Conservation (phyloP, 2,329 filamentous ascomycete species). For the Monilinia polystroma region DNA sequence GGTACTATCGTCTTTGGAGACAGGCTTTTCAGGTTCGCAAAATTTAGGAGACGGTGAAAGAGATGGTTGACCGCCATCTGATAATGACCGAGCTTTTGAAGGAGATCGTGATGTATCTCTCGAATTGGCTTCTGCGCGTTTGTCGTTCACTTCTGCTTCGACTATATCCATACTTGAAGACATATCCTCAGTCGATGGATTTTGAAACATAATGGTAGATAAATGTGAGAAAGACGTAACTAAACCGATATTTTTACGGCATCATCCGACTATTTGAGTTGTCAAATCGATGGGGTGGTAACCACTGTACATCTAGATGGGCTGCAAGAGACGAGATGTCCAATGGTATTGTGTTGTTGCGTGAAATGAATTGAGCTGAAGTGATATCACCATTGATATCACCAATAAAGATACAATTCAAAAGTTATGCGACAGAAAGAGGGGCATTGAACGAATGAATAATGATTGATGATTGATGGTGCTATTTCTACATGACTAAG, state of each 20-base stretch:
- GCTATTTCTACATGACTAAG: too few relatives aligned
- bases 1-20: conserved; percentile 40
- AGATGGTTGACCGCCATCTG: conserved; percentile 35
- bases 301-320: background rate
- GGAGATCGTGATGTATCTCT: conserved; percentile 32
- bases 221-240: background rate
- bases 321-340: background rate
- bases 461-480: background rate
- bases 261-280: background rate
- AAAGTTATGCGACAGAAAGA: conserved; percentile 2
- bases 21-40: conserved; percentile 38
- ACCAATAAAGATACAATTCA: background rate
- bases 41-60: conserved; percentile 41
- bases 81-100: conserved; percentile 39
- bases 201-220: conserved; percentile 9
- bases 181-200: conserved; percentile 12
- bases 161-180: conserved; percentile 23
- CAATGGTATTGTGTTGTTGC: background rate
- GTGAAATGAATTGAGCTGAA: too few relatives aligned
- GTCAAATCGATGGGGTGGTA: background rate
- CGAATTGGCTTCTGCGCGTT: conserved; percentile 14
- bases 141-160: conserved; percentile 8
- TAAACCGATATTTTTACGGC: background rate
- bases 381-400: background rate
- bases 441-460: conserved; percentile 4